Base-by-base conservation (phyloP, 805 yeast species). In the Pichia cephalocereana region DNA sequence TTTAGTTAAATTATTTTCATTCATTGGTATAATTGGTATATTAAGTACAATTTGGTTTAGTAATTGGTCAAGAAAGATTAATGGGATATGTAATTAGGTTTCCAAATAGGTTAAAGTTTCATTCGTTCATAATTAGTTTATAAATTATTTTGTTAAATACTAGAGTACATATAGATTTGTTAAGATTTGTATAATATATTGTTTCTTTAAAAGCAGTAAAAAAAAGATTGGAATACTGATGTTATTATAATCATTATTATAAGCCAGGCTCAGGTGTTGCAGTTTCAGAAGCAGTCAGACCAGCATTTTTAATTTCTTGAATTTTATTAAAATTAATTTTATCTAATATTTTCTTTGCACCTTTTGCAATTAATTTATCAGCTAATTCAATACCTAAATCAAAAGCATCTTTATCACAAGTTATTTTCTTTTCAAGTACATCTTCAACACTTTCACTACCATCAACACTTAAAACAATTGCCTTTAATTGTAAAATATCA, bases 341-440 rank as follows among this genome's bases (percentile, higher is more conserved):
- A 57, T 88, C 93, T 55, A 91, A 74, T 44, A 91, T 91, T 47
- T 69, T 70, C 64, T 83, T 86, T 14, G 96, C 98, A 40, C 99
- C 99, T 51, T 76, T 74, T 17, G 70, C 75, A 41, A 82, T 75
- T 69, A 91, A 72, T 56, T 67, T 69, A 38, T 73, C 70, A 19
- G 96, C 97, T 53, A 93, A 70, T 41, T 70, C 68, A 44, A 70
- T 69, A 47, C 99, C 99, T 40, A 86, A 75, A 31, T 63, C 64
- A 52, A 76, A 82, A 18, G 96, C 84, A 53, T 88, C 95, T 19
- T 69, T 72, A 40, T 66, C 60, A 43, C 62, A 64, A 3, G 28
- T 41, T 12, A 80, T 79, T 38, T 45, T 54, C 38, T 46, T 65
- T 32, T 54, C 62, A 17, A 70, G 64, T 47, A 67, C 69, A 52